Conservation (phyloP, 129 eudicot species). For the Silybum marianum region DNA sequence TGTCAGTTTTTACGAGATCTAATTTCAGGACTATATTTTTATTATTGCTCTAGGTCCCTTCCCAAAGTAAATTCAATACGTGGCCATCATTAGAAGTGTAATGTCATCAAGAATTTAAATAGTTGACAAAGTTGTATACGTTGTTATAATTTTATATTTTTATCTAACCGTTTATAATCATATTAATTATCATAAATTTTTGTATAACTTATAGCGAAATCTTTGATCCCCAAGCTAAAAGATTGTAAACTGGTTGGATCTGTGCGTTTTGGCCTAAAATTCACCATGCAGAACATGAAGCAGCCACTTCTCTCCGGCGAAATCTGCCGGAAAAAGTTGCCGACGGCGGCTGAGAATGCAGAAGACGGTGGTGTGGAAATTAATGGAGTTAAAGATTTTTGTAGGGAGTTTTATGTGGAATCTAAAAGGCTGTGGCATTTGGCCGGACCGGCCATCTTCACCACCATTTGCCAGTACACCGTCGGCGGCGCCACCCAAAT, state of each 20-base stretch:
- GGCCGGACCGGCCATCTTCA: conserved; percentile 71
- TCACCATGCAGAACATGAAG: conserved; percentile 18
- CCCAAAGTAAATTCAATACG: conserved; percentile 1
- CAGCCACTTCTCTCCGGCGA: conserved; percentile 35
- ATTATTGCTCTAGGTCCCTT: neutral
- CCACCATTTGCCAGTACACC: conserved; percentile 60
- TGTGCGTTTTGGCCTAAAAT: neutral
- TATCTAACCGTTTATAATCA: neutral
- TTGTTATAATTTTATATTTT: no score
- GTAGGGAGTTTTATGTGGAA: conserved; percentile 37
- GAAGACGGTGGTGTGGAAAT: conserved; percentile 32
- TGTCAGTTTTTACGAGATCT: no score
- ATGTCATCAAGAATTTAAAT: neutral
- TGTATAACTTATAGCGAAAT: neutral
- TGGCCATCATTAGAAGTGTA: neutral
- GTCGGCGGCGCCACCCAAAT: no score
- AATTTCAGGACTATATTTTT: no score
- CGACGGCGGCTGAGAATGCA: neutral
- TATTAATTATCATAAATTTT: neutral
- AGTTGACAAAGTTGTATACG: neutral
- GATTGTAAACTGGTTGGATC: no score
- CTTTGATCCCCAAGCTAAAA: neutral
- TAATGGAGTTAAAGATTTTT: conserved; percentile 34
- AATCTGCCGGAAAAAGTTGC: neutral
- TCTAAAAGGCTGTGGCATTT: conserved; percentile 55